Evolutionary conservation across 306 rosid species (phyloP), one percentile per base, ranked within the genome.

Genomic region (Ormosia emarginata): DNA sequence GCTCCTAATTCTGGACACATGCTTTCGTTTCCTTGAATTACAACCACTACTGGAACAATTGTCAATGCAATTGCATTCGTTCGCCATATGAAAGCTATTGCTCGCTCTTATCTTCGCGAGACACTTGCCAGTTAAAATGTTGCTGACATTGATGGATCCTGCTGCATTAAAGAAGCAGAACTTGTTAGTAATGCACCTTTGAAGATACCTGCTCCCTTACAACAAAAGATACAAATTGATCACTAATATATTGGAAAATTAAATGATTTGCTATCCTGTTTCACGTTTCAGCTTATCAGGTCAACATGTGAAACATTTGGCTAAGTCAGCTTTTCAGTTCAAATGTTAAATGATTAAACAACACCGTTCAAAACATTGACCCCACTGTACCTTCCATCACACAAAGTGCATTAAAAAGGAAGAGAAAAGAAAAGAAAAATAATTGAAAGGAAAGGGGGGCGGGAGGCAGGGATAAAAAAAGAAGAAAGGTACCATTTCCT

Each of bases 81-180:
- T 82, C 44, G 75, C 82, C 82, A 44, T 59, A 39, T 91, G 90
- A 61, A 79, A 58, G 64, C 89, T 84, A 67, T 90, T 93, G 78
- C 85, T 86, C 3, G 90, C 92, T 79, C 91, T 90, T 65, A 94
- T 85, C 86, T 93, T 94, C 0, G 97, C 98, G 63, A 94, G 97
- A 87, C 98, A 93, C 71, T 94, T 94, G 37, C 98, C 98, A 4
- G 97, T 91, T 81, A 94, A 84, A 81, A 94, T 94, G 83, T 94
- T 92, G 91, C 98, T 92, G 82, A 94, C 89, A 78, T 94, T 94
- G 82, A 94, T 94, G 43, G 98, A 94, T 43, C 98, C 98, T 47
- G 94, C 97, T 93, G 94, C 86, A 86, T 82, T 55, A 30, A 67
- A 80, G 79, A 63, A 68, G 59, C 82, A 77, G 8, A 74, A 29